Base-by-base conservation (phyloP, 441 rosid species). In the Pelargonium australe region DNA sequence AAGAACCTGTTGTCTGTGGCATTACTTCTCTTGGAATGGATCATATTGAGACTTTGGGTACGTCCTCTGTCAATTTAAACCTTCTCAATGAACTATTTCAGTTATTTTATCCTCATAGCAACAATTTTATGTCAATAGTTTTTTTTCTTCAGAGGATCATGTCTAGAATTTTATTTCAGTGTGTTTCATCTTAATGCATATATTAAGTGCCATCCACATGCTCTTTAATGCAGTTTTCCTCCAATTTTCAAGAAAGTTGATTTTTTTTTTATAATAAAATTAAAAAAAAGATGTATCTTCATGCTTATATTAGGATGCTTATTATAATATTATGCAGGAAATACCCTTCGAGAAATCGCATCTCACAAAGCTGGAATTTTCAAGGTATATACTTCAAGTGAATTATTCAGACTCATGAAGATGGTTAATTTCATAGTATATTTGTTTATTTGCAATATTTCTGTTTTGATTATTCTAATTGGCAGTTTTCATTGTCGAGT, bases 361-460 rank as follows among this genome's bases (percentile, higher is more conserved):
- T 81, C 74, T 7, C 95, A 92, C 31, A 92, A 92, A 82, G 97
- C 97, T 68, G 97, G 97, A 66, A 92, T 92, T 76, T 87, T 92
- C 72, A 92, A 92, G 97, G 97, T 92, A 81, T 72, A 63, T 17
- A 16, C 25, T 55, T 55, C 17, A 72, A 69, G 69, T 77, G 45
- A 65, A 51, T 40, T 72, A 37, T 55, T 68, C 73, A 76, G 34
- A 58, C 72, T 64, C 68, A 67, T 53, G 13, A 64, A 70, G 43
- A 47, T 65, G 41, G 17, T 73, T 75, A 70, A 60, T 65, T 44
- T 62, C 71, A 62, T 31, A 31, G 68, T 43, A 61, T 13, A 61
- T n/a, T 71, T 77, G 55, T 68, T 65, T 69, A 31, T 72, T 72
- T 20, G 76, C 41, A 57, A 70, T 51, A 70, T 75, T 70, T 71